Base-by-base conservation (phyloP, 2,329 filamentous ascomycete genomes). In the Diaporthe caulivora region DNA sequence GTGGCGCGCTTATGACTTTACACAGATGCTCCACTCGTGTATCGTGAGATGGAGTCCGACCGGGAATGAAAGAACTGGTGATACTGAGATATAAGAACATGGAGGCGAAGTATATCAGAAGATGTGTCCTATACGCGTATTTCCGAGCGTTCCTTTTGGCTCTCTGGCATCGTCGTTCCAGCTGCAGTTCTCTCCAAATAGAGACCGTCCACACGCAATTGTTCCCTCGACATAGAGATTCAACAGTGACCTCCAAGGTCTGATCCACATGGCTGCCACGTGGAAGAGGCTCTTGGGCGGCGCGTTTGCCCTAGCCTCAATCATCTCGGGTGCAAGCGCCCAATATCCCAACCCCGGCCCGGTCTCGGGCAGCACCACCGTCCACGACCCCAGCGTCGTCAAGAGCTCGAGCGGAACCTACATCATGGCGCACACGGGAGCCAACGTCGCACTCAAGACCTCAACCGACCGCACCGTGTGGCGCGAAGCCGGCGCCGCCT, bases 371-470 rank as follows among this genome's bases (percentile, higher is more conserved):
- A 21, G 17, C 40, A 62, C 58, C 58, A 62, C 58, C 40, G 58
- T 62, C 26, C 58, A 62, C 26, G 58, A 62, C 26, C 58, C 58
- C 1, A 44, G 40, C 40, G 58, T 62, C 10, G 15, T 62, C 8
- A 62, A 62, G 58, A 62, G 24, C 40, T 44, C 40, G 26, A 31
- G 24, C 10, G 58, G 58, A 6, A 31, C 40, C 24, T 62, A 62
- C 24, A 62, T 62, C 4, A 62, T 62, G 58, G 58, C 58, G 9
- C 58, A 62, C 58, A 62, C 58, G 15, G 58, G 58, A 21, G 40
- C 24, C 40, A 62, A 62, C 26, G 17, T 62, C 5, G 58, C 58
- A 26, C 26, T 62, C 24, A 62, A 62, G 58, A 62, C 58, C 1
- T 62, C 58, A 0, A 62, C 58, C 26, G 58, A 62, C 24, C 58